These are phyloP conservation scores for Alnus glutinosa DNA, from an alignment of 306 rosid species.

Conservation along the genomic window DNA sequence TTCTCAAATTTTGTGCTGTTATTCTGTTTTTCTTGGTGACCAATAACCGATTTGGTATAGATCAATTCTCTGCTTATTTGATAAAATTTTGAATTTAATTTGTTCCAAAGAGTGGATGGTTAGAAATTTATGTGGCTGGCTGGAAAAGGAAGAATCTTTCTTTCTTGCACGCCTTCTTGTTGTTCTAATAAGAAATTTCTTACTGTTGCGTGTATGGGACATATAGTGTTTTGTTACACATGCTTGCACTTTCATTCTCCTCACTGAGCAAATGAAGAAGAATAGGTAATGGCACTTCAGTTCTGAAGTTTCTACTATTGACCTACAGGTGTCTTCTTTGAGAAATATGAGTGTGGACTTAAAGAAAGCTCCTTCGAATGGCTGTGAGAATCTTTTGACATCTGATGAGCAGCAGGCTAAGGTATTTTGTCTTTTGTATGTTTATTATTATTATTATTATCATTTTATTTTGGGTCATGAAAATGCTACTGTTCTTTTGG, in stretches of 20 bases:
- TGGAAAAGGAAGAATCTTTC: neutral
- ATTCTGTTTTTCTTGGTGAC: neutral
- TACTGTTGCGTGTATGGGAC: slow-evolving; percentile 8
- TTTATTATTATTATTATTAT: neutral
- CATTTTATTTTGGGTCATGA: slow-evolving; percentile 3
- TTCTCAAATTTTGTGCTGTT: neutral
- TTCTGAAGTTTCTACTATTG: slow-evolving; percentile 33
- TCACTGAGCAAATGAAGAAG: slow-evolving; percentile 22
- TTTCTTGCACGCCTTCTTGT: neutral
- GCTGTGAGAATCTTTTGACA: slow-evolving; percentile 37
- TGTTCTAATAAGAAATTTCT: neutral
- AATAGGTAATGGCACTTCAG: slow-evolving; percentile 23
- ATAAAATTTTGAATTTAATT: neutral
- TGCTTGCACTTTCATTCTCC: slow-evolving; percentile 22
- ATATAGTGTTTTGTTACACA: slow-evolving; percentile 8
- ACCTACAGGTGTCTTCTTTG: slow-evolving; percentile 32
- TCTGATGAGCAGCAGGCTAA: slow-evolving; percentile 62
- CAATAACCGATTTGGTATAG: neutral
- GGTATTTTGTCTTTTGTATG: slow-evolving; percentile 46
- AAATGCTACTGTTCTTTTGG: slow-evolving; percentile 15
- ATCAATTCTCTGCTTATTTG: neutral
- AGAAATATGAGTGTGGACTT: slow-evolving; percentile 53
- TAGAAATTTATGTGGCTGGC: neutral
- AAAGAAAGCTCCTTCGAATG: slow-evolving; percentile 56
- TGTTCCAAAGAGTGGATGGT: neutral